Conservation (phyloP, 2,329 filamentous ascomycete species). For the Colletotrichum cereale region DNA sequence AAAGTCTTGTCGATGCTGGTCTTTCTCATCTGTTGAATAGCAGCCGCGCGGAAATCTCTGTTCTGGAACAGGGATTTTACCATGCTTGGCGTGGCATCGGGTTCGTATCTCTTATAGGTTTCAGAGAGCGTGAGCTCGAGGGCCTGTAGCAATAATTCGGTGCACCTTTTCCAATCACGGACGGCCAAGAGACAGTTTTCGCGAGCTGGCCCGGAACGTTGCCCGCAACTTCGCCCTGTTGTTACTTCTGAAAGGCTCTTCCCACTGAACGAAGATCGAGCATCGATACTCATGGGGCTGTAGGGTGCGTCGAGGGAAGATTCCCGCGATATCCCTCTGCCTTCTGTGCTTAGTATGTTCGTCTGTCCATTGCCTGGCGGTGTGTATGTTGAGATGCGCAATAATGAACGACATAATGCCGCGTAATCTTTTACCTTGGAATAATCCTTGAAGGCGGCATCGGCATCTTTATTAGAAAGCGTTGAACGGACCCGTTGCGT, state of each 20-base stretch:
- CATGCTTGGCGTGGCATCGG: conserved; percentile 57
- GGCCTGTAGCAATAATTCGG: conserved; percentile 57
- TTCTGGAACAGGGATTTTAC: conserved; percentile 58
- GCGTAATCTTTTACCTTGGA: conserved; percentile 50
- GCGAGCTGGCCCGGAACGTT: conserved; percentile 43
- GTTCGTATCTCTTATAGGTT: conserved; percentile 61
- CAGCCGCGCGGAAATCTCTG: conserved; percentile 55
- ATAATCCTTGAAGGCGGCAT: conserved; percentile 60
- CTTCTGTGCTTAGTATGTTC: neutral
- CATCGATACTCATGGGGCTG: neutral
- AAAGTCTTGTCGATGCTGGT: conserved; percentile 57
- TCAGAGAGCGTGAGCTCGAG: conserved; percentile 56
- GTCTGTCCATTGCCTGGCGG: neutral
- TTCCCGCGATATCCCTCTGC: neutral
- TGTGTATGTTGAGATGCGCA: neutral
- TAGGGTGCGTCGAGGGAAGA: conserved; percentile 8
- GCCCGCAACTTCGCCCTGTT: conserved; percentile 38
- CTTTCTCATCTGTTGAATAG: conserved; percentile 61
- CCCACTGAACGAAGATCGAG: conserved; percentile 15
- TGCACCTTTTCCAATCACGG: conserved; percentile 58
- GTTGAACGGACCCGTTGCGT: conserved; percentile 52
- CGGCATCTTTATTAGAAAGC: conserved; percentile 53
- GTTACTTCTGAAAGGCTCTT: conserved; percentile 14
- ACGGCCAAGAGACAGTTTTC: conserved; percentile 53
- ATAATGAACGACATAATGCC: conserved; percentile 7